A percentile compares a stretch with the other conserved stretches of the same genome.
Conservation (phyloP, 1,284 basidiomycete genomes). For the Ganoderma sinense region DNA sequence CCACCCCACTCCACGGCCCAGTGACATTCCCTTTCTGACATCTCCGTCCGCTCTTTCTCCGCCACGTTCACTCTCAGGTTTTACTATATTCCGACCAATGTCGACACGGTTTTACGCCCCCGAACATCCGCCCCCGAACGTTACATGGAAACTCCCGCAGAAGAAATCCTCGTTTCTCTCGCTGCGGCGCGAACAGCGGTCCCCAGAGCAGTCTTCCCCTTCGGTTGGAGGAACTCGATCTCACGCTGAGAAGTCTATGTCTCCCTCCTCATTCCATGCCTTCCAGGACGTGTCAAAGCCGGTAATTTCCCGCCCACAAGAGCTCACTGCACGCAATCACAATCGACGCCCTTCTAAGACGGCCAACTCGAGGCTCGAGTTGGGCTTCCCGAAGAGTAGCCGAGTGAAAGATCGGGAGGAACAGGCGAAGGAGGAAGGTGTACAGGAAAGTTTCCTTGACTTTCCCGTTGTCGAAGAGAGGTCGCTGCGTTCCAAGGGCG, state of each 20-base stretch:
- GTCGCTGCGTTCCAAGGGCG: constrained; percentile 24
- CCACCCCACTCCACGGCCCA: constrained; percentile 18
- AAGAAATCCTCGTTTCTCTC: constrained; percentile 65
- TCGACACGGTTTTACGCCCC: constrained; percentile 35
- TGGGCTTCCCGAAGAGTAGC: constrained; percentile 26
- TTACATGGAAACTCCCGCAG: constrained; percentile 45
- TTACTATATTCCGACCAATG: constrained; percentile 34
- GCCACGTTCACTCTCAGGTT: constrained; percentile 33
- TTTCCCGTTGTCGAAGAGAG: constrained; percentile 34
- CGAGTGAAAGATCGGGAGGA: constrained; percentile 28
- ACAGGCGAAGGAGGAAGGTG: constrained; percentile 24
- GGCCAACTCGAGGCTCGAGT: constrained; percentile 31
- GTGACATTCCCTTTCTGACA: constrained; percentile 26
- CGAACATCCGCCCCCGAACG: constrained; percentile 26
- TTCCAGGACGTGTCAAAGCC: constrained; percentile 34
- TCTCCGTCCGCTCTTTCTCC: constrained; percentile 32
- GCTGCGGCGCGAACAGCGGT: constrained; percentile 59
- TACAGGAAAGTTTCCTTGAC: constrained; percentile 28
- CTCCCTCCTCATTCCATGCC: constrained; percentile 37
- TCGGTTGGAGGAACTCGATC: constrained; percentile 28
- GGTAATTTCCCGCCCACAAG: constrained; percentile 34
- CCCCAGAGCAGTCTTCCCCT: constrained; percentile 38
- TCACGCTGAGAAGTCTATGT: constrained; percentile 43
- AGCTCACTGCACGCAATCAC: constrained; percentile 28
- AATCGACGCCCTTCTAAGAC: constrained; percentile 36